Base-by-base conservation (phyloP, 148 eudicot genomes). In the Spergularia bocconei region DNA sequence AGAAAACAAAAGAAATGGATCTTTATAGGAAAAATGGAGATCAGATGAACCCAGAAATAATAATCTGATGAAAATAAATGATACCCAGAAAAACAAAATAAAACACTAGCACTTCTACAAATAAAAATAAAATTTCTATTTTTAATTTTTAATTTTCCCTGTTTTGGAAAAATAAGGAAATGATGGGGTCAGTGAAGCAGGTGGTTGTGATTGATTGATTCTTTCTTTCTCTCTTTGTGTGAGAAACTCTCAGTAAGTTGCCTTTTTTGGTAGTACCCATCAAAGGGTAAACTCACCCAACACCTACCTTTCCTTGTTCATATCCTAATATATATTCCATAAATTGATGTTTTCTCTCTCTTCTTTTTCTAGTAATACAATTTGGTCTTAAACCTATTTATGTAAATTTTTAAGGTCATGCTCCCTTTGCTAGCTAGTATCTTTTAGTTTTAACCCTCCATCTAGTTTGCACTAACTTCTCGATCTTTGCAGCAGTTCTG, bases 261-360 rank as follows among this genome's bases (percentile, higher is more conserved):
- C 79, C 83, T 66, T 76, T 71, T 80, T 80, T 76, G 66, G 82
- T 53, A 56, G 76, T 70, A 68, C 74, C 74, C 56, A 70, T 74
- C 78, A 75, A 74, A 68, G 73, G 83, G 67, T 56, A 77, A 57
- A 57, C 69, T 68, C 72, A 51, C 59, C 61, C 38, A 17, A 64
- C 60, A 69, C 73, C 77, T 67, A 74, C 72, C 81, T 85, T 80
- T 82, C 85, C 82, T 63, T 75, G 51, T 79, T 75, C 61, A 79
- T 79, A 15, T 29, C 20, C 20, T 13, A 52, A 3, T 17, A 14
- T 44, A 44, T 44, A 44, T 44, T 44, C 48, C 48, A 6, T 6
- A 44, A 6, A 6, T 44, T 44, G 48, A 44, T 44, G 48, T 44
- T 70, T 44, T 69, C 64, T 66, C 70, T 29, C 79, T 69, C 41